Percentiles rank a stretch among this genome's conserved stretches.
Conservation (phyloP, 176 grass and related monocot species). For the Thalia dealbata region DNA sequence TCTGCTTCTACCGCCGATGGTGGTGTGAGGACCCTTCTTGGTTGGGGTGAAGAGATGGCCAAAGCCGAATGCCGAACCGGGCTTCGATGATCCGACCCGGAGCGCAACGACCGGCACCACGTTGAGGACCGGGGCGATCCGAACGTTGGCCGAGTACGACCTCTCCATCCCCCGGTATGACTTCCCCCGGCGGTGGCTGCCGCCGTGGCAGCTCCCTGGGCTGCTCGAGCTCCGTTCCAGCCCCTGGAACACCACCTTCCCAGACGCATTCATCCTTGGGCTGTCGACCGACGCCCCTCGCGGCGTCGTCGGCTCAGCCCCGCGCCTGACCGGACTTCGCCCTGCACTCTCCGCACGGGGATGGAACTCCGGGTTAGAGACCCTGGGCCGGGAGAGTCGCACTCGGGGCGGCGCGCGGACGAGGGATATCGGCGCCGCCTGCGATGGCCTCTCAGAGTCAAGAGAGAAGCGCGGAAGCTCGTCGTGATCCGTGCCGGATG, state of each 20-base stretch:
- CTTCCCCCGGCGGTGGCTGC: background rate
- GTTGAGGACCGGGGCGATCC: slow-evolving; percentile 7
- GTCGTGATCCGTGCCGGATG: slow-evolving; percentile 13
- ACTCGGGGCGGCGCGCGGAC: background rate
- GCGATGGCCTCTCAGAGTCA: slow-evolving; percentile 1
- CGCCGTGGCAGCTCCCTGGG: slow-evolving; percentile 8
- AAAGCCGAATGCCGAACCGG: slow-evolving; percentile 12
- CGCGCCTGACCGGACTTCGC: background rate
- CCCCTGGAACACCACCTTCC: slow-evolving; percentile 25
- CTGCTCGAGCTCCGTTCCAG: slow-evolving; percentile 21
- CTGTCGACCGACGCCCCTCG: slow-evolving; percentile 8
- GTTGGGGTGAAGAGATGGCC: slow-evolving; percentile 1
- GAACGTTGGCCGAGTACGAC: slow-evolving; percentile 8
- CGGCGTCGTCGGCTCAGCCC: background rate
- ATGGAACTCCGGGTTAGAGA: background rate
- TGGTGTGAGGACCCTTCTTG: background rate
- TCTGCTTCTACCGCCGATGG: background rate
- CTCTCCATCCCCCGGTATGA: slow-evolving; percentile 13
- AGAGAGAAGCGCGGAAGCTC: slow-evolving; percentile 13
- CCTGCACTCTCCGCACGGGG: background rate
- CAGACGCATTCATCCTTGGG: slow-evolving; percentile 15
- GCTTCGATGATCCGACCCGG: background rate
- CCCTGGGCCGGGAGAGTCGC: background rate
- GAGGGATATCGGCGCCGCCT: background rate
- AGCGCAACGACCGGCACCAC: slow-evolving; percentile 11